A percentile compares a stretch with the other conserved stretches of the same genome.
Conservation (phyloP, 306 rosid species). For the Echinosophora koreensis region DNA sequence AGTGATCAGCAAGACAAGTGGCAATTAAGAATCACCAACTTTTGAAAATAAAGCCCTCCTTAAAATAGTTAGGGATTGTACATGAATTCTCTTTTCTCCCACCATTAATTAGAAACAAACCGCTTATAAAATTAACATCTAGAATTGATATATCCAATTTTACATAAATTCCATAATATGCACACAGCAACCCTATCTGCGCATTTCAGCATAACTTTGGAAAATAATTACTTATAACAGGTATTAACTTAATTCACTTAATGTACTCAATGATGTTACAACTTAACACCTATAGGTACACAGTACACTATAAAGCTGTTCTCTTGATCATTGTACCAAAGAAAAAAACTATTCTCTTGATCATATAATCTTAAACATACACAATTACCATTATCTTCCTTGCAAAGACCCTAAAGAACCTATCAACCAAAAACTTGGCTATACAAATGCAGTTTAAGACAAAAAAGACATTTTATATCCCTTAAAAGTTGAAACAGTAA, state of each 20-base stretch:
- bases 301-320: constrained; percentile 10
- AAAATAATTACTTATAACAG: constrained; percentile 19
- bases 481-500: neutral
- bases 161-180: constrained; percentile 13
- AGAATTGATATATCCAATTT: constrained; percentile 34
- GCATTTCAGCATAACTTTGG: constrained; percentile 21
- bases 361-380: constrained; percentile 26
- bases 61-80: neutral
- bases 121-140: constrained; percentile 20
- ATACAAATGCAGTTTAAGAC: constrained; percentile 18
- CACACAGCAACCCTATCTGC: neutral
- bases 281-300: neutral
- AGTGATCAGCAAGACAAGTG: constrained; percentile 25
- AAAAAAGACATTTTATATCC: neutral
- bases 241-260: neutral
- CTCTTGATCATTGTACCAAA: neutral
- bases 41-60: constrained; percentile 15
- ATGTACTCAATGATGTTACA: constrained; percentile 26
- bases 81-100: constrained; percentile 11
- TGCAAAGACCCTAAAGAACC: constrained; percentile 33
- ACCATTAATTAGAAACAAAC: constrained; percentile 25
- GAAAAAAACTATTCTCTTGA: neutral
- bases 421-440: constrained; percentile 10
- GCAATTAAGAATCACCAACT: constrained; percentile 33
- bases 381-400: constrained; percentile 2